Percentiles rank a stretch among this genome's conserved stretches.
phyloP scores from a whole-genome alignment of 805 yeast species.

The Sugiyamaella valdiviana region DNA sequence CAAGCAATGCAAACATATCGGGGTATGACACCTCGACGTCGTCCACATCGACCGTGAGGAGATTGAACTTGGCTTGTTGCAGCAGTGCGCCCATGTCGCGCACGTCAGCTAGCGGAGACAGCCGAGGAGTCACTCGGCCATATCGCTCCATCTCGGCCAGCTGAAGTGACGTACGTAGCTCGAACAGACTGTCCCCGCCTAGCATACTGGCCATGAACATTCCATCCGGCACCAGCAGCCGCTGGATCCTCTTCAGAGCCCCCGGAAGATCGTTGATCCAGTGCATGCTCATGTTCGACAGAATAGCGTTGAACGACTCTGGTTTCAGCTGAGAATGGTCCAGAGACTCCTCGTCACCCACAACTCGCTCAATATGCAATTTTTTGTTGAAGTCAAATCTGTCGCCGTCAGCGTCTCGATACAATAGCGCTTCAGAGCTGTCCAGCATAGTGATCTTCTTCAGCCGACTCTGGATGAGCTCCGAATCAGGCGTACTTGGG shows the following conservation, averaged over 20 bases:
- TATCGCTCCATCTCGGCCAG: conserved; percentile 73
- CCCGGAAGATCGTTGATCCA: conserved; percentile 85
- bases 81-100: conserved; percentile 68
- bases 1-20: conserved; percentile 56
- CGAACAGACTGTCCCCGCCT: conserved; percentile 83
- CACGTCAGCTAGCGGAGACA: conserved; percentile 74
- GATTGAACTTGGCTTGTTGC: conserved; percentile 69
- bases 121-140: conserved; percentile 75
- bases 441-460: conserved; percentile 61
- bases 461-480: conserved; percentile 46
- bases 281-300: conserved; percentile 68
- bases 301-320: conserved; percentile 57
- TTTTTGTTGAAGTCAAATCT: conserved; percentile 36
- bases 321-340: conserved; percentile 37
- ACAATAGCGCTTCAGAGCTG: conserved; percentile 46
- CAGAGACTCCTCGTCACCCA: conserved; percentile 63
- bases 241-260: conserved; percentile 49
- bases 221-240: conserved; percentile 69
- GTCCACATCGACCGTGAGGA: conserved; percentile 79
- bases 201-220: conserved; percentile 73
- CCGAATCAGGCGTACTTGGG: conserved; percentile 44
- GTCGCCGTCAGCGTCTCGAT: conserved; percentile 42
- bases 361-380: conserved; percentile 45
- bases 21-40: conserved; percentile 78
- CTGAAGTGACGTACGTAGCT: conserved; percentile 71